Evolutionary conservation across 2,329 filamentous ascomycete species (phyloP).

Genomic region (Fusarium incarnatum): DNA sequence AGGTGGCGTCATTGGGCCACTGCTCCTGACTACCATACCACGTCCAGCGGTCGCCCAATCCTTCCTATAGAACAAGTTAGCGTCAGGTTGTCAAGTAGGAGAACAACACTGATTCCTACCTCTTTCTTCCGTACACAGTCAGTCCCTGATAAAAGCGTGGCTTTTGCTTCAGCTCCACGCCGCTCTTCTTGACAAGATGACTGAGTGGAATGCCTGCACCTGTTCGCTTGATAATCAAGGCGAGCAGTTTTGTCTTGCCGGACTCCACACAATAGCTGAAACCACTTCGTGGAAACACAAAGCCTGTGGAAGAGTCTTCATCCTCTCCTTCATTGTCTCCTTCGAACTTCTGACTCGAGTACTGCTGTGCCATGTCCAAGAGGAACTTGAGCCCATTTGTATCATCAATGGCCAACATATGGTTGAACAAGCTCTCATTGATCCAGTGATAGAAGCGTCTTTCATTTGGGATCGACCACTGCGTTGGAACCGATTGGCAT

Average conservation of each 20-base stretch:
- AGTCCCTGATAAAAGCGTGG: constrained; percentile 81
- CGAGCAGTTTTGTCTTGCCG: constrained; percentile 68
- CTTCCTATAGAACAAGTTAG: constrained; percentile 50
- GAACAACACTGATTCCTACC: constrained; percentile 47
- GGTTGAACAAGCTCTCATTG: constrained; percentile 52
- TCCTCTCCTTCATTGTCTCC: constrained; percentile 52
- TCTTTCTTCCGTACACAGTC: constrained; percentile 79
- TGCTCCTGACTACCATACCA: constrained; percentile 54
- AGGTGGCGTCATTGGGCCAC: constrained; percentile 64
- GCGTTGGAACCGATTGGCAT: constrained; percentile 50
- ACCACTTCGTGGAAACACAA: constrained; percentile 53
- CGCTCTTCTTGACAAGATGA: constrained; percentile 72
- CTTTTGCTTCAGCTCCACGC: constrained; percentile 71
- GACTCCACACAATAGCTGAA: constrained; percentile 59
- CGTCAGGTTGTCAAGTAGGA: background rate
- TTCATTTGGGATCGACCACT: constrained; percentile 49
- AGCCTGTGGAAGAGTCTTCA: constrained; percentile 50
- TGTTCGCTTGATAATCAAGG: constrained; percentile 71
- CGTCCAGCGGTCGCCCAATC: constrained; percentile 79
- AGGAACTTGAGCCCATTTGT: constrained; percentile 65
- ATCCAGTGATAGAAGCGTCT: constrained; percentile 25
- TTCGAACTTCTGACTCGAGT: constrained; percentile 53
- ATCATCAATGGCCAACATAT: constrained; percentile 66
- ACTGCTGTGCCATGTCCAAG: constrained; percentile 64
- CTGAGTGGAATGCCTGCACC: constrained; percentile 78